Evolutionary conservation across 106 monocot species (phyloP).

Genomic region (Narthecium ossifragum): DNA sequence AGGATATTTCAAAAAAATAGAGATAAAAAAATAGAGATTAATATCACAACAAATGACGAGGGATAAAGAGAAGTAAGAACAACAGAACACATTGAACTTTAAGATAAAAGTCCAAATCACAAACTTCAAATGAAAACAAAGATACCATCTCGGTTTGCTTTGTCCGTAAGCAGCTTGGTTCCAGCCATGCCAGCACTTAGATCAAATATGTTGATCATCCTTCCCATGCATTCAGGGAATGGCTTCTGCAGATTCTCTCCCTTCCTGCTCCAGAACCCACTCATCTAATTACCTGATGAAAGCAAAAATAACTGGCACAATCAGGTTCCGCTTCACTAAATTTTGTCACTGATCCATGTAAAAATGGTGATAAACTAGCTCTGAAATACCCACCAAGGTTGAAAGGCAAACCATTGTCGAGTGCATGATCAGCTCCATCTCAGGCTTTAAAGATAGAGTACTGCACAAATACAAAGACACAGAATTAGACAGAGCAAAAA

Average conservation of each 20-base stretch:
- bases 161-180: constrained; percentile 42
- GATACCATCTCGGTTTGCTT: constrained; percentile 38
- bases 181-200: constrained; percentile 48
- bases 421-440: too few species aligned
- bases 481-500: not conserved
- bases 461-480: not conserved
- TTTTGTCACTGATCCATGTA: not conserved
- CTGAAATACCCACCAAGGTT: not conserved
- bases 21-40: not conserved
- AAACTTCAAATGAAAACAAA: not conserved
- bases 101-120: not conserved
- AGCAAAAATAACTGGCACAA: too few species aligned
- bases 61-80: not conserved
- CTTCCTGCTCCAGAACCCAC: not conserved
- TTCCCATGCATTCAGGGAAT: constrained; percentile 17
- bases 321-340: too few species aligned
- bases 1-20: not conserved
- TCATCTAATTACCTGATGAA: constrained; percentile 13
- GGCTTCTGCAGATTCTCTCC: constrained; percentile 3
- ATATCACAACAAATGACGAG: not conserved
- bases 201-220: constrained; percentile 64
- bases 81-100: not conserved
- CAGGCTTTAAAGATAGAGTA: not conserved
- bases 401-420: not conserved
- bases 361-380: not conserved